Evolutionary conservation across 257 asterid species (phyloP).

Genomic region (Verbascum thapsus): DNA sequence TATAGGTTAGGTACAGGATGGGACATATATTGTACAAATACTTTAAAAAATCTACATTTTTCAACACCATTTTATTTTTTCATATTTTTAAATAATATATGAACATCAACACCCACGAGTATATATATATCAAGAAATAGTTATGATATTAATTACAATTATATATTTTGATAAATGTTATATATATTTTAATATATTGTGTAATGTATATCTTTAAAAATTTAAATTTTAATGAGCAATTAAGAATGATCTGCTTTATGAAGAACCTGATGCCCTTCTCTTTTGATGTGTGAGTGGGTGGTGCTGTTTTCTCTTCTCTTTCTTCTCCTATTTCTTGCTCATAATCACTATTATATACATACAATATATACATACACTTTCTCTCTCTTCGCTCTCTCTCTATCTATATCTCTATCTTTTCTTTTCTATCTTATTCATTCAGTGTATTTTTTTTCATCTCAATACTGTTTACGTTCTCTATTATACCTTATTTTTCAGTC

Average conservation of each 20-base stretch:
- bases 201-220: too few species aligned
- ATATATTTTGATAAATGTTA: too few species aligned
- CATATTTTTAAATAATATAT: too few species aligned
- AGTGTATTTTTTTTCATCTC: conserved; percentile 8
- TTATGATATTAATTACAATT: too few species aligned
- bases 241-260: too few species aligned
- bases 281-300: conserved; percentile 85
- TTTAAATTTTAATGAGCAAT: too few species aligned
- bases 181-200: too few species aligned
- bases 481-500: conserved; percentile 14
- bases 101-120: too few species aligned
- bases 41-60: neutral
- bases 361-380: conserved; percentile 7
- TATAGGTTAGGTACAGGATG: conserved; percentile 60
- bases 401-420: neutral
- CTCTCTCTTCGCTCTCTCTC: conserved; percentile 24
- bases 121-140: too few species aligned
- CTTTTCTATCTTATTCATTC: neutral
- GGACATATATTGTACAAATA: conserved; percentile 41
- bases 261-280: conserved; percentile 78
- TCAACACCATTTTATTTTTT: neutral
- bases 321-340: conserved; percentile 21
- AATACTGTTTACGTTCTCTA: neutral
- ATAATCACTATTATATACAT: conserved; percentile 15
- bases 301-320: conserved; percentile 47